These are phyloP conservation scores for Hypomontagnella submonticulosa DNA, from an alignment of 495 filamentous ascomycete species.

Conservation along the genomic window DNA sequence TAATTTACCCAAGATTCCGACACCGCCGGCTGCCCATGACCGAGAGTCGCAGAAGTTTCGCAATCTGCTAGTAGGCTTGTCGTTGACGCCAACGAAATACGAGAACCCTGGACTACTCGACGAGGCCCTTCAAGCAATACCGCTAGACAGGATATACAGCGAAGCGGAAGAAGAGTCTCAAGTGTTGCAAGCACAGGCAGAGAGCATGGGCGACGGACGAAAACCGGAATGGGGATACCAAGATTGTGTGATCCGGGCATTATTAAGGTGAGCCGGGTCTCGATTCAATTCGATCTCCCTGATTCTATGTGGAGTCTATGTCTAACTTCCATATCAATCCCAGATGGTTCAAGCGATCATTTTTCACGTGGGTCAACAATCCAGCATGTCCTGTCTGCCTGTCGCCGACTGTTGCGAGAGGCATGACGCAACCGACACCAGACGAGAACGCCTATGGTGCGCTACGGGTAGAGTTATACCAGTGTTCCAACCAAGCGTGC, in stretches of 20 bases:
- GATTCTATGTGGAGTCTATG: neutral
- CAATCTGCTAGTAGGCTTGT: slow-evolving; percentile 82
- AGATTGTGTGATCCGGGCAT: slow-evolving; percentile 92
- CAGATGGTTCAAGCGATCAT: slow-evolving; percentile 95
- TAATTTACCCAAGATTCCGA: slow-evolving; percentile 83
- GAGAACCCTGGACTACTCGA: slow-evolving; percentile 97
- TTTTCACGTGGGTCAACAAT: slow-evolving; percentile 98
- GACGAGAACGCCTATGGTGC: slow-evolving; percentile 92
- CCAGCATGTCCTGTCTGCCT: slow-evolving; percentile 83
- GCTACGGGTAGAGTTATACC: slow-evolving; percentile 86
- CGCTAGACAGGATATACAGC: slow-evolving; percentile 89
- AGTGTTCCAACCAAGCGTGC: slow-evolving; percentile 78
- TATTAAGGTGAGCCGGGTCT: slow-evolving; percentile 72
- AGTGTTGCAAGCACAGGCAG: slow-evolving; percentile 85
- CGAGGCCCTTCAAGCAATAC: slow-evolving; percentile 86
- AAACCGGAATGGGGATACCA: slow-evolving; percentile 97
- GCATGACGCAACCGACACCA: slow-evolving; percentile 82
- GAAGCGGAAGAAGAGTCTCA: slow-evolving; percentile 95
- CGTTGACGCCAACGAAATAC: slow-evolving; percentile 87
- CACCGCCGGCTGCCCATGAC: slow-evolving; percentile 74
- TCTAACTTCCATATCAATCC: slow-evolving; percentile 36
- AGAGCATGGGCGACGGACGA: slow-evolving; percentile 77
- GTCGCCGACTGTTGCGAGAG: slow-evolving; percentile 83
- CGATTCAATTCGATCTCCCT: neutral
- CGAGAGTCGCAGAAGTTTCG: slow-evolving; percentile 80